A percentile compares a stretch with the other conserved stretches of the same genome.
Conservation (phyloP, 768 basidiomycete species). For the Pholiota conissans region DNA sequence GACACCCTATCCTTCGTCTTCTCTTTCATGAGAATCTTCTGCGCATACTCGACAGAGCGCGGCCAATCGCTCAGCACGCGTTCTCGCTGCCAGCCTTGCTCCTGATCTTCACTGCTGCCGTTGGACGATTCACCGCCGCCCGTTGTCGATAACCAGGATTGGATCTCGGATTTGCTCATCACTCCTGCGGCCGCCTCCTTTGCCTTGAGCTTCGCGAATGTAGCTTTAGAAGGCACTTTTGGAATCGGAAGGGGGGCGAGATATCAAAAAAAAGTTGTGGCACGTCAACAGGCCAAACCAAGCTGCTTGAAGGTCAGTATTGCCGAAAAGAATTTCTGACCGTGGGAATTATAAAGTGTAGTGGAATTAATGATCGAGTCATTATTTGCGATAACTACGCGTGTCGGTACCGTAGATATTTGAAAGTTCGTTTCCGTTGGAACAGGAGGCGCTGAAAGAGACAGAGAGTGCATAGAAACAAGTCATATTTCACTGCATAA, state of each 20-base stretch:
- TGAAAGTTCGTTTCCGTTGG: neutral
- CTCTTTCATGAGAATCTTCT: slow-evolving; percentile 44
- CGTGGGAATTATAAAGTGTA: slow-evolving; percentile 5
- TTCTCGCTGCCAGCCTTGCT: slow-evolving; percentile 51
- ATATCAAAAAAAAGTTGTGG: neutral
- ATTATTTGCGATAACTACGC: neutral
- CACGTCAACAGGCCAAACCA: neutral
- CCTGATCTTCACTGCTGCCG: slow-evolving; percentile 27
- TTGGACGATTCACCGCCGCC: slow-evolving; percentile 26
- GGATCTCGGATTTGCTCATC: slow-evolving; percentile 56
- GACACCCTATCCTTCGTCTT: slow-evolving; percentile 53
- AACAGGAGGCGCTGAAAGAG: neutral
- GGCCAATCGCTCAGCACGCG: slow-evolving; percentile 56
- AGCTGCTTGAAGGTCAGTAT: neutral
- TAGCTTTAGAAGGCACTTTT: slow-evolving; percentile 30
- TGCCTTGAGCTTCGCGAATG: slow-evolving; percentile 50
- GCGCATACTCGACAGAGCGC: slow-evolving; percentile 53
- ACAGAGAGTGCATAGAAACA: neutral
- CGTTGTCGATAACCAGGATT: slow-evolving; percentile 63
- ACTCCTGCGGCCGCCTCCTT: slow-evolving; percentile 38
- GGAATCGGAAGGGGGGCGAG: slow-evolving; percentile 2
- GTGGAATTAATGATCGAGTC: neutral
- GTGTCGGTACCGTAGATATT: neutral
- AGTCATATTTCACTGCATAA: neutral
- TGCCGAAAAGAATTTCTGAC: slow-evolving; percentile 2